A percentile compares a stretch with the other conserved stretches of the same genome.
Evolutionary conservation across 2,329 filamentous ascomycete species (phyloP).

Genomic region (Ophiostoma piceae): DNA sequence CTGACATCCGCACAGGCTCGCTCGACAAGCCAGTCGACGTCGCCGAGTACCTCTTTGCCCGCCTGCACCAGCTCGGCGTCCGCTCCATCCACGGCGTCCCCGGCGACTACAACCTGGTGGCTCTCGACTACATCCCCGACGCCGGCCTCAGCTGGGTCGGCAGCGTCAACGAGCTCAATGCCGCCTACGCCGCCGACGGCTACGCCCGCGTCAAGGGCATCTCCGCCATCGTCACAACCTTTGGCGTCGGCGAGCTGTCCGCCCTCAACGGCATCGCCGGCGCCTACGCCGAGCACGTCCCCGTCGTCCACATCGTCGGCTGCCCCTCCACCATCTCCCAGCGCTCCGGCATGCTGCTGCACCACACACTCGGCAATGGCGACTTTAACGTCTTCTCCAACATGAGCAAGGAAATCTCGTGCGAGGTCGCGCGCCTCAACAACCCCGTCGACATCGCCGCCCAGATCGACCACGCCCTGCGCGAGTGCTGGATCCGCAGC

Average conservation of each 20-base stretch:
- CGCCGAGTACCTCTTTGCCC: slow-evolving; percentile 48
- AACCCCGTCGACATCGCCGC: slow-evolving; percentile 63
- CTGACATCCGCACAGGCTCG: slow-evolving; percentile 27
- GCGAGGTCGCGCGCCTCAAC: slow-evolving; percentile 64
- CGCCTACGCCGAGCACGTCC: slow-evolving; percentile 51
- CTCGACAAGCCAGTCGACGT: slow-evolving; percentile 44
- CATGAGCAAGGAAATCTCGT: slow-evolving; percentile 70
- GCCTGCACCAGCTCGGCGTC: slow-evolving; percentile 45
- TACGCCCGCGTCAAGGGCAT: slow-evolving; percentile 56
- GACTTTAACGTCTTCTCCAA: slow-evolving; percentile 63
- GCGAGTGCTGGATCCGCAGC: slow-evolving; percentile 66
- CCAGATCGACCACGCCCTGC: slow-evolving; percentile 72
- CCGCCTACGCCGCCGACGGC: slow-evolving; percentile 56
- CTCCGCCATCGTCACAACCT: slow-evolving; percentile 53
- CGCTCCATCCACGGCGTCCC: slow-evolving; percentile 47
- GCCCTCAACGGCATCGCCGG: slow-evolving; percentile 54
- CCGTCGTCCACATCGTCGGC: slow-evolving; percentile 49
- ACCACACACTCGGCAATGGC: slow-evolving; percentile 55
- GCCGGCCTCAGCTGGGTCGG: slow-evolving; percentile 45
- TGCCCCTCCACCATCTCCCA: slow-evolving; percentile 30
- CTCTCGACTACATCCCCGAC: slow-evolving; percentile 47
- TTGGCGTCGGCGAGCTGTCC: slow-evolving; percentile 52
- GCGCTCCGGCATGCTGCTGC: slow-evolving; percentile 32
- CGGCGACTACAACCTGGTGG: slow-evolving; percentile 50
- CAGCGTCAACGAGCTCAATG: slow-evolving; percentile 53